Base-by-base conservation (phyloP, 2,329 filamentous ascomycete species). In the Pleoardoris graminearum region DNA sequence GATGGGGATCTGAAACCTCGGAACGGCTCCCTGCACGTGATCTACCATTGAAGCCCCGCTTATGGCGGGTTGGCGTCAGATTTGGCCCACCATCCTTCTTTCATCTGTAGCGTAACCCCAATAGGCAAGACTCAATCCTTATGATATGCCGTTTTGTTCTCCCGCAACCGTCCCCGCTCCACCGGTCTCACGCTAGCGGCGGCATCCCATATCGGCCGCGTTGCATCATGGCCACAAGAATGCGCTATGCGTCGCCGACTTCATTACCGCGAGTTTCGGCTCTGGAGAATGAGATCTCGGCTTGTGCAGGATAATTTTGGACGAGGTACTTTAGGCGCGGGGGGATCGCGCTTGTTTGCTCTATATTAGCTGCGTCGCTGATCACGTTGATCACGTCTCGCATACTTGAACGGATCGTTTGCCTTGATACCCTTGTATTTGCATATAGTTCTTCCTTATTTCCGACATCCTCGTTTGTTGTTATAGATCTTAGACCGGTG, bases 191-290 rank as follows among this genome's bases (percentile, higher is more conserved):
- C 11, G 21, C 21, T 33, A 38, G 35, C 48, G 36, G 47, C 58
- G 60, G 60, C 55, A 61, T 53, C 53, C 43, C 47, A 23, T 47
- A 16, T 56, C 53, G 60, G 54, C 53, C 21, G 38, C 51, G 17
- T 36, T 30, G 47, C 39, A 45, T 37, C 39, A 36, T 49, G 45
- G 12, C 10, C 36, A 33, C 16, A 30, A 33, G 48, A 21, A 35
- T 29, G 27, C 21, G 25, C 38, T 41, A 30, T 33, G 32, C 23
- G 36, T 17, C 42, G 27, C 58, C 53, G 51, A 60, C 27, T 38
- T 56, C 41, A 52, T 48, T 61, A 58, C 59, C 61, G 61, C 39
- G 11, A n/a, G 2, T 27, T 25, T 56, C 57, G 61, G 57, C 57
- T 60, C 32, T 42, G 32, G 49, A 61, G 51, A 48, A 55, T 53